Conservation (phyloP, 352 stramenopile genomes). For the Phytophthora sojae region DNA sequence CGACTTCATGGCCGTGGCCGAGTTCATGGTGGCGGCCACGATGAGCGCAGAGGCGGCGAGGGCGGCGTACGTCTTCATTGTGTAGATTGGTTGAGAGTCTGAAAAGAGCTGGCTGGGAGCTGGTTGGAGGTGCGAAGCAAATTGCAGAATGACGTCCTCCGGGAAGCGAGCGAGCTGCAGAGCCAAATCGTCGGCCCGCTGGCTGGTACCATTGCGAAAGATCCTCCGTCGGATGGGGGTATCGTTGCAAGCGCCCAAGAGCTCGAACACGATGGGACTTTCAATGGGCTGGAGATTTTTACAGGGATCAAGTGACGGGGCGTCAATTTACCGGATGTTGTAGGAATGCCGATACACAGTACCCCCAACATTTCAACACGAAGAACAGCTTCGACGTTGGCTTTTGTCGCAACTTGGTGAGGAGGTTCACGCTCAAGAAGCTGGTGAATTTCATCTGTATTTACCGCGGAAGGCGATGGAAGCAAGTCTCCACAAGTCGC, state of each 20-base stretch:
- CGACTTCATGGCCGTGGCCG: slow-evolving; percentile 24
- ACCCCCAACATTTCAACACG: too few relatives aligned
- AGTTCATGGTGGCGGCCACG: slow-evolving; percentile 27
- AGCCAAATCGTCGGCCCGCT: slow-evolving; percentile 28
- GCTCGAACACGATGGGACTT: slow-evolving; percentile 24
- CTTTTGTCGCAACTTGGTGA: too few relatives aligned
- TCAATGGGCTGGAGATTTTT: slow-evolving; percentile 4
- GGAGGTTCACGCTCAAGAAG: too few relatives aligned
- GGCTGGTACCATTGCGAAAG: neutral
- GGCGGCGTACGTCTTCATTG: slow-evolving; percentile 31
- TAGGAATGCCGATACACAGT: neutral
- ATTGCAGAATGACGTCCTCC: slow-evolving; percentile 23
- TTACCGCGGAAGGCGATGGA: too few relatives aligned
- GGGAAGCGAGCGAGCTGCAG: slow-evolving; percentile 7
- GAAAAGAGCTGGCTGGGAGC: slow-evolving; percentile 13
- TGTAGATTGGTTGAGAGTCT: slow-evolving; percentile 10
- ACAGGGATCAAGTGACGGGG: slow-evolving; percentile 11
- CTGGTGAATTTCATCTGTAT: too few relatives aligned
- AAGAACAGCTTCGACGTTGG: too few relatives aligned
- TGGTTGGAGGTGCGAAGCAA: slow-evolving; percentile 19
- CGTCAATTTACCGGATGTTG: slow-evolving; percentile 16
- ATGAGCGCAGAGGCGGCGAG: slow-evolving; percentile 35
- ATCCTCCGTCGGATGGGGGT: slow-evolving; percentile 24
- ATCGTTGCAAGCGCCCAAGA: slow-evolving; percentile 13
- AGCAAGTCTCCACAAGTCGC: too few relatives aligned